Evolutionary conservation across 495 filamentous ascomycete species (phyloP).

Genomic region (Penicillium flavigenum): DNA sequence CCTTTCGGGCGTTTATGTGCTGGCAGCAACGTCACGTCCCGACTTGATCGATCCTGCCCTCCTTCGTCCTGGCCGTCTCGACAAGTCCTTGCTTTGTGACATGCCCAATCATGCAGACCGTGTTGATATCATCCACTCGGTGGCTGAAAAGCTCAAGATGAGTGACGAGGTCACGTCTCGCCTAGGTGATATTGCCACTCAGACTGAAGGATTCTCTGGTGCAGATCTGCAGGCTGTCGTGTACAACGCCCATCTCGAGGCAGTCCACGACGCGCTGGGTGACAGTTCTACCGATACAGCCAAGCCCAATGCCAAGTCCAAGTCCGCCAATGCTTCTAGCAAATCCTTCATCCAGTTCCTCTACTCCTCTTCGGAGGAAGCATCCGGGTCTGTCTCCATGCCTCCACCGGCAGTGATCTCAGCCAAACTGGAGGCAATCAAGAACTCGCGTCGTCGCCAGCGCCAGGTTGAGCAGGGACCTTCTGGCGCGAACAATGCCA

Average conservation of each 20-base stretch:
- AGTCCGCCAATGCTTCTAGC: constrained; percentile 39
- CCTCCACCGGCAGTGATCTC: constrained; percentile 68
- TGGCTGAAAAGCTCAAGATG: constrained; percentile 75
- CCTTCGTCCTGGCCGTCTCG: constrained; percentile 81
- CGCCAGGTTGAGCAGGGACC: constrained; percentile 51
- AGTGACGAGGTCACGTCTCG: constrained; percentile 53
- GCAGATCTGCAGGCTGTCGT: constrained; percentile 93
- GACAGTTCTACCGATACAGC: constrained; percentile 49
- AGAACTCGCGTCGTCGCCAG: constrained; percentile 61
- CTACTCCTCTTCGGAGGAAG: constrained; percentile 62
- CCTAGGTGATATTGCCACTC: constrained; percentile 64
- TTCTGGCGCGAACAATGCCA: constrained; percentile 19
- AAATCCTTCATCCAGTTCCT: constrained; percentile 75
- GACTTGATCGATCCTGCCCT: constrained; percentile 95
- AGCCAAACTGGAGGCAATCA: constrained; percentile 72
- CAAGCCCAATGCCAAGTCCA: constrained; percentile 39
- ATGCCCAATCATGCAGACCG: constrained; percentile 77
- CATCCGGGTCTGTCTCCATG: constrained; percentile 45
- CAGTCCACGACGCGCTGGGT: constrained; percentile 87
- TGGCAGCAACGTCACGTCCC: constrained; percentile 86
- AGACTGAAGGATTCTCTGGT: constrained; percentile 90
- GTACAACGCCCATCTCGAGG: constrained; percentile 95
- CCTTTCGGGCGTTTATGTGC: constrained; percentile 88
- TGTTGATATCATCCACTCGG: constrained; percentile 78
- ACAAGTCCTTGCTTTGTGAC: constrained; percentile 88